A percentile compares a stretch with the other conserved stretches of the same genome.
Conservation (phyloP, 2,329 filamentous ascomycete species). For the Xylariaceae sp. region DNA sequence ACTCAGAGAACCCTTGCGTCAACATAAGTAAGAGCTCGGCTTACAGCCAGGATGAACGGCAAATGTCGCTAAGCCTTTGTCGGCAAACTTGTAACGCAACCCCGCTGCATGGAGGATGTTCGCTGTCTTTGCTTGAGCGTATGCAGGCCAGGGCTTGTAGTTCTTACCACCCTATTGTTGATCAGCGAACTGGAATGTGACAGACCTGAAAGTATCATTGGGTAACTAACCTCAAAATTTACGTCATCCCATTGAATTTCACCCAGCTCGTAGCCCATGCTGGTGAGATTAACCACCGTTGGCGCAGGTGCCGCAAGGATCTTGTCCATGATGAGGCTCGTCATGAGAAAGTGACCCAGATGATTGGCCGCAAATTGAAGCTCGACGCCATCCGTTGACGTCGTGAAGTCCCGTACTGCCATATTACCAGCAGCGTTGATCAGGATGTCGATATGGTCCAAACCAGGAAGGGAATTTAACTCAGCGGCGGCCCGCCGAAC, state of each 20-base stretch:
- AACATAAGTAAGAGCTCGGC: no score
- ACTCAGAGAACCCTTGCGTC: no score
- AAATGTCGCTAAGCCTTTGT: slow-evolving; percentile 20
- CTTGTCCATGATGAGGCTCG: slow-evolving; percentile 36
- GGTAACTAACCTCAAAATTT: neutral
- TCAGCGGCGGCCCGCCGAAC: slow-evolving; percentile 34
- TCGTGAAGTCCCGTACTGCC: slow-evolving; percentile 24
- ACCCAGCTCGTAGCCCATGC: slow-evolving; percentile 40
- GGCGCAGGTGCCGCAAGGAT: slow-evolving; percentile 25
- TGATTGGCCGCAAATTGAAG: slow-evolving; percentile 37
- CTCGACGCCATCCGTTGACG: slow-evolving; percentile 39
- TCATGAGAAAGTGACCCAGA: slow-evolving; percentile 38
- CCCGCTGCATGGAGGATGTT: slow-evolving; percentile 28
- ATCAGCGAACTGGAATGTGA: no score
- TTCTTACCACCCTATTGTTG: slow-evolving; percentile 19
- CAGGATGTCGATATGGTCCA: slow-evolving; percentile 17
- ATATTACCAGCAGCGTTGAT: slow-evolving; percentile 34
- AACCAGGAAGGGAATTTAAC: slow-evolving; percentile 32
- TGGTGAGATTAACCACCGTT: slow-evolving; percentile 41
- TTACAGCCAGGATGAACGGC: slow-evolving; percentile 33
- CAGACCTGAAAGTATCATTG: no score
- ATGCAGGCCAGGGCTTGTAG: slow-evolving; percentile 32
- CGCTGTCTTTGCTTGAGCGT: slow-evolving; percentile 38
- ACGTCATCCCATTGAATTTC: slow-evolving; percentile 42
- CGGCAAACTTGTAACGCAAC: slow-evolving; percentile 15